phyloP scores from a whole-genome alignment of 1,139 yeast species.

The Suhomyces chickasaworum region DNA sequence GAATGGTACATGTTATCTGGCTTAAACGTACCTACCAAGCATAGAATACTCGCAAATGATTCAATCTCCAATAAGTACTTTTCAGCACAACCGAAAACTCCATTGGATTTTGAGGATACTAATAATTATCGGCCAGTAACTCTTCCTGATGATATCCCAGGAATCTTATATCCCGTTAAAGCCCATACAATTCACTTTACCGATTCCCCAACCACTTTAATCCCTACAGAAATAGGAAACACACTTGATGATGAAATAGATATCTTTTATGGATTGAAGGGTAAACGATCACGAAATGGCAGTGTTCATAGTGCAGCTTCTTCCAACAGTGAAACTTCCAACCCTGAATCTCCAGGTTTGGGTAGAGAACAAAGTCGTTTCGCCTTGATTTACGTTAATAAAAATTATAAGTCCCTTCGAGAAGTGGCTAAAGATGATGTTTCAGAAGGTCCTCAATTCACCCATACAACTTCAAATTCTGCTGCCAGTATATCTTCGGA shows the following conservation, averaged over 20 bases:
- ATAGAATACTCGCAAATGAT: slow-evolving; percentile 24
- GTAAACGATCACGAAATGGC: slow-evolving; percentile 7
- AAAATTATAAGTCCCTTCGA: slow-evolving; percentile 25
- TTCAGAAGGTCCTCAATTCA: slow-evolving; percentile 2
- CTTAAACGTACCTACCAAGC: slow-evolving; percentile 20
- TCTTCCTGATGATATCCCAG: slow-evolving; percentile 30
- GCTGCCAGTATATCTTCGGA: slow-evolving; percentile 5
- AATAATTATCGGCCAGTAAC: slow-evolving; percentile 25
- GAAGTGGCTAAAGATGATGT: slow-evolving; percentile 14
- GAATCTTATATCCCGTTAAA: slow-evolving; percentile 32
- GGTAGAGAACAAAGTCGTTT: slow-evolving; percentile 21
- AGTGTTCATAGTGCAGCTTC: slow-evolving; percentile 8
- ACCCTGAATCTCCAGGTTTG: neutral
- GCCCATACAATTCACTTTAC: slow-evolving; percentile 21
- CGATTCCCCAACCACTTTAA: neutral
- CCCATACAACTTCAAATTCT: slow-evolving; percentile 4
- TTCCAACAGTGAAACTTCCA: neutral
- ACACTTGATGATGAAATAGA: slow-evolving; percentile 7
- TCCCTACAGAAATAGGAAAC: neutral
- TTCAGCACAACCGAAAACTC: slow-evolving; percentile 12
- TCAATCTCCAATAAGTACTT: slow-evolving; percentile 20
- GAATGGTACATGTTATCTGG: slow-evolving; percentile 41
- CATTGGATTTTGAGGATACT: slow-evolving; percentile 6
- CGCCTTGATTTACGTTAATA: slow-evolving; percentile 32
- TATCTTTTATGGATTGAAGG: slow-evolving; percentile 6